Evolutionary conservation across 2,329 filamentous ascomycete genomes (phyloP), one percentile per base, ranked within the genome.

Genomic region (Amylocarpus encephaloides): DNA sequence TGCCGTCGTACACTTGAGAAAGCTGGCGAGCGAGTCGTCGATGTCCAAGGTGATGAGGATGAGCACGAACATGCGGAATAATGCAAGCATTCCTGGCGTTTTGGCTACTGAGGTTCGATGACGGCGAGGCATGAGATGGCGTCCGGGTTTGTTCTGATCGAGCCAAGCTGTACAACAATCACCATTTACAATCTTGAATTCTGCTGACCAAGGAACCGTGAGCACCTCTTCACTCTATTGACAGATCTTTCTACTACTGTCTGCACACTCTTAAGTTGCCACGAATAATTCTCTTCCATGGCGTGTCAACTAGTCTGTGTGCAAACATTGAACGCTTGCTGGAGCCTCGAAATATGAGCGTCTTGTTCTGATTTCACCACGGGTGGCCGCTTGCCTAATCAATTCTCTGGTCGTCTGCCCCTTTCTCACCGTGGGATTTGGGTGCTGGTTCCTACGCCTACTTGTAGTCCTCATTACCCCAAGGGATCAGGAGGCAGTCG

Each of bases 211-310:
- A 26, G 22, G 22, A 26, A 26, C 22, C 22, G 7, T 26, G 22
- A 26, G 22, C 4, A 26, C 22, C 22, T 26, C 22, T 26, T 26
- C 22, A 26, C 22, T 26, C 22, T 26, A 26, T 26, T 26, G 22
- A 26, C 22, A 26, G 22, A 26, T 26, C 22, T 7, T 26, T 26
- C 22, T 16, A 22, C 40, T 5, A 2, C 18, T 29, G 3, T 43
- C 46, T 54, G 89, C 89, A 92, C 86, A 85, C 87, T 86, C 85
- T 95, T 95, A 86, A 95, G 90, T 93, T 95, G 88, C 80, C 88
- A 90, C 79, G 79, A 82, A 73, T 29, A 71, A 59, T 68, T 75
- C 79, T 79, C 73, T 73, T 78, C 86, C 79, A 79, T 92, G 83
- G 82, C 80, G 81, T 90, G 88, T 83, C 85, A 83, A 93, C 91